Base-by-base conservation (phyloP, 1,139 yeast genomes). In the Scheffersomyces insectosa region DNA sequence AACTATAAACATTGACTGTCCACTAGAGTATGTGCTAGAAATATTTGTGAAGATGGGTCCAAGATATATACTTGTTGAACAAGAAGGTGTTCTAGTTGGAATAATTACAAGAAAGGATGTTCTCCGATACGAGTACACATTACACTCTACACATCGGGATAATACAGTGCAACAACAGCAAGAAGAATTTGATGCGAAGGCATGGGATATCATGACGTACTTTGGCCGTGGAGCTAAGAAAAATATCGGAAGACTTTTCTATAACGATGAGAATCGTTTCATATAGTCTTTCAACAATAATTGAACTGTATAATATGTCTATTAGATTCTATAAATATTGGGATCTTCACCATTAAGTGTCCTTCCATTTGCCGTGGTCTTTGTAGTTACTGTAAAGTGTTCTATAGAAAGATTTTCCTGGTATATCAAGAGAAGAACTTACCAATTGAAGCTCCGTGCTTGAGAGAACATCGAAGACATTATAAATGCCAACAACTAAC, bases 31-130 rank as follows among this genome's bases (percentile, higher is more conserved):
- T 33, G 78, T 85, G 2, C 68, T 84, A 46, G 87, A 85, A 38
- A 68, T 88, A 14, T 93, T 93, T 62, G 78, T 81, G 45, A 84
- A 86, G 51, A 61, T 90, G 33, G 97, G 98, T 0, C 96, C 97
- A 4, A 71, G 89, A 33, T 77, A 83, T 33, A 75, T 93, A 1
- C 70, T 87, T 38, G 84, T 90, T 0, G 86, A 83, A 42, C 56
- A 58, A 15, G 63, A 69, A 38, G 87, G 85, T 1, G 42, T 48
- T 3, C 61, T 86, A 16, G 75, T 71, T 3, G 95, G 95, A 0
- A 56, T 83, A 11, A 66, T 87, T 10, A 83, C 89, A 0, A 68
- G 88, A 41, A 86, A 86, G 54, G 95, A 85, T 51, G 65, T 86
- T 20, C 63, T 86, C 44, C 68, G 85, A 43, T 84, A 76, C 52